Evolutionary conservation across 192 early-diverging fungal species (phyloP), one percentile per base, ranked within the genome.

Genomic region (Coemansia sp.): DNA sequence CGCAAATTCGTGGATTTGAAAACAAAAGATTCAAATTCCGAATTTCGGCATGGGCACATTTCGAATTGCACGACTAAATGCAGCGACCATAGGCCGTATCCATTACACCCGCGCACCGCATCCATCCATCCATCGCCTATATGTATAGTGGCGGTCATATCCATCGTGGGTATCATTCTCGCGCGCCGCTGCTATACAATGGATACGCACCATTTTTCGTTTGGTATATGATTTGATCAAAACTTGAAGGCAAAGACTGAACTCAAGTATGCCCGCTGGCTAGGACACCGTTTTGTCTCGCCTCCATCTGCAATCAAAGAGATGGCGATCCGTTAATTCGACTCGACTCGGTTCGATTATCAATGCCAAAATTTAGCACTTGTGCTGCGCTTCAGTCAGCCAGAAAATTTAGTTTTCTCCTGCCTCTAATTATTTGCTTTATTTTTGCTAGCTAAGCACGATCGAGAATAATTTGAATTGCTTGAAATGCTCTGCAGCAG

Each of bases 131-230:
- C 55, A 58, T 58, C 55, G 30, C 13, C 30, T 32, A n/a, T 55
- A 55, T 26, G 52, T 30, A 30, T 9, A 23, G 28, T 55, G 26
- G 52, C 52, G 10, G 52, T 17, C 55, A 32, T 23, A 58, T 58
- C 55, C 55, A 58, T 58, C 55, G 4, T 23, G 28, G 52, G 52
- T 28, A n/a, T 55, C 28, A 21, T 13, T 59, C n/a, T 68, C 42
- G 40, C 32, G 32, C 37, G 33, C 47, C 30, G 55, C 16, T 17
- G 55, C 55, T 32, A 58, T 44, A 33, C 26, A 42, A 80, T 72
- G 73, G 77, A 80, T 80, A 75, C 77, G 77, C 66, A 80, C 77
- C 77, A 80, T 80, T 80, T 74, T 80, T 46, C 30, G 28, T 57
- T 58, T 58, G 28, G 30, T 69, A 44, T 40, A 69, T 32, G 42